Conservation (phyloP, 2,329 filamentous ascomycete species). For the Apiospora hydei region DNA sequence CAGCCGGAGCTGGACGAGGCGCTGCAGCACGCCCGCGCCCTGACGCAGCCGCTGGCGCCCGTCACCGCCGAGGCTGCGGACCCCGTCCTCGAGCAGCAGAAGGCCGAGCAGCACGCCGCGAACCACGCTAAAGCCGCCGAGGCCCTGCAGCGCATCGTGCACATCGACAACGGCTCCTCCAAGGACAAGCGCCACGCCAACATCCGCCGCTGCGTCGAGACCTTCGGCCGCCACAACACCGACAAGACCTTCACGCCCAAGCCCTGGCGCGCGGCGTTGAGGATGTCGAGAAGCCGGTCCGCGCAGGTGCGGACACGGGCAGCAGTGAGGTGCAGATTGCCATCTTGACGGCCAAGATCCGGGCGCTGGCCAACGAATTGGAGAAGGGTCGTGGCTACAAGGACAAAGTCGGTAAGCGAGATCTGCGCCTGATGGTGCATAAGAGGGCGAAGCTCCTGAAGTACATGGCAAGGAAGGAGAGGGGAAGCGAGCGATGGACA, state of each 20-base stretch:
- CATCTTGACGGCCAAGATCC: conserved; percentile 93
- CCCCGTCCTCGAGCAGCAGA: conserved; percentile 46
- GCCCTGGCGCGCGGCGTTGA: conserved; percentile 54
- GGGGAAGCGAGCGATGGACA: conserved; percentile 89
- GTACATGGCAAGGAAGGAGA: conserved; percentile 89
- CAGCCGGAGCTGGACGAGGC: conserved; percentile 71
- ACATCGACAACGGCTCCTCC: conserved; percentile 77
- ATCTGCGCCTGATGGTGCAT: conserved; percentile 85
- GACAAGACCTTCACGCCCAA: conserved; percentile 73
- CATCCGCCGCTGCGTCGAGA: conserved; percentile 81
- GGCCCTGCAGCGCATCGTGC: conserved; percentile 81
- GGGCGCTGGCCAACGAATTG: conserved; percentile 76
- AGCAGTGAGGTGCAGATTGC: conserved; percentile 98
- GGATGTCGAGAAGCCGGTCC: conserved; percentile 52
- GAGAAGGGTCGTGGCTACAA: conserved; percentile 73
- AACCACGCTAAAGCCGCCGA: conserved; percentile 73
- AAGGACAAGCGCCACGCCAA: conserved; percentile 84
- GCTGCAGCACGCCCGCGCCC: conserved; percentile 69
- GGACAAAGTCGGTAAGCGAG: conserved; percentile 95
- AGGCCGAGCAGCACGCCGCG: conserved; percentile 54
- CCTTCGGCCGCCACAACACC: conserved; percentile 91
- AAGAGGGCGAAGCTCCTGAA: conserved; percentile 85
- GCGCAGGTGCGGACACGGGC: conserved; percentile 91
- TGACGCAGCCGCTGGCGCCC: conserved; percentile 65
- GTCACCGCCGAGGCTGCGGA: conserved; percentile 47